phyloP scores from a whole-genome alignment of 345 rosid genomes.

The Camelina hispida region DNA sequence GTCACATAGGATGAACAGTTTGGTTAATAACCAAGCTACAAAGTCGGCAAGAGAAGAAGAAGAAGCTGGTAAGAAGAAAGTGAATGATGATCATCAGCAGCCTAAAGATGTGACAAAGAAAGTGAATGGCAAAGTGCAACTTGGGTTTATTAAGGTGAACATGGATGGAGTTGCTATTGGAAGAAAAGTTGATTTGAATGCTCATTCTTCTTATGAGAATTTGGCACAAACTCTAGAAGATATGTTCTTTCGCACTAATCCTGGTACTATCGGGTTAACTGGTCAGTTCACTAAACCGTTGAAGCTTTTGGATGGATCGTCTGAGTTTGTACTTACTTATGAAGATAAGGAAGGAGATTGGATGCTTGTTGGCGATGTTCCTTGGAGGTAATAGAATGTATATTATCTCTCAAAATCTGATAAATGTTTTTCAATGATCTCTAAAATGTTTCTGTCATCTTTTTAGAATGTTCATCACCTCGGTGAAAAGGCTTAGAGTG shows the following conservation, averaged over 20 bases:
- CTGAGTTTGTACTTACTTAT: constrained; percentile 86
- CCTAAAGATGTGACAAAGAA: constrained; percentile 61
- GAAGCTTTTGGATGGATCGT: constrained; percentile 77
- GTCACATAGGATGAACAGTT: constrained; percentile 78
- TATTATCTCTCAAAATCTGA: not conserved
- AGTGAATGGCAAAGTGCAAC: constrained; percentile 55
- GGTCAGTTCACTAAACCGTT: constrained; percentile 47
- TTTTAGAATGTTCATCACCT: constrained; percentile 75
- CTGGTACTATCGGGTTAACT: constrained; percentile 46
- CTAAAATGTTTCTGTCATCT: constrained; percentile 1
- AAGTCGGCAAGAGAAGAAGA: constrained; percentile 59
- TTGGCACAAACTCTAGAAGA: constrained; percentile 71
- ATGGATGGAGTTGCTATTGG: constrained; percentile 92
- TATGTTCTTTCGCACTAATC: constrained; percentile 68
- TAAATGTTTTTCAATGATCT: constrained; percentile 6
- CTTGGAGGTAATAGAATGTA: constrained; percentile 74
- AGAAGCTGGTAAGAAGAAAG: constrained; percentile 34
- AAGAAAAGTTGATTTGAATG: constrained; percentile 84
- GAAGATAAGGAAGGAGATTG: constrained; percentile 97
- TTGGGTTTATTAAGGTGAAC: constrained; percentile 86
- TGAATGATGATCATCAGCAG: constrained; percentile 49
- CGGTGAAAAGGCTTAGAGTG: constrained; percentile 87
- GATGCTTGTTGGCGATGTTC: constrained; percentile 99
- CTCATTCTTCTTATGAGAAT: constrained; percentile 71
- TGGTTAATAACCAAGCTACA: constrained; percentile 68